These are phyloP conservation scores for Xylaria sp. DNA, from an alignment of 2,329 filamentous ascomycete genomes.

Conservation along the genomic window DNA sequence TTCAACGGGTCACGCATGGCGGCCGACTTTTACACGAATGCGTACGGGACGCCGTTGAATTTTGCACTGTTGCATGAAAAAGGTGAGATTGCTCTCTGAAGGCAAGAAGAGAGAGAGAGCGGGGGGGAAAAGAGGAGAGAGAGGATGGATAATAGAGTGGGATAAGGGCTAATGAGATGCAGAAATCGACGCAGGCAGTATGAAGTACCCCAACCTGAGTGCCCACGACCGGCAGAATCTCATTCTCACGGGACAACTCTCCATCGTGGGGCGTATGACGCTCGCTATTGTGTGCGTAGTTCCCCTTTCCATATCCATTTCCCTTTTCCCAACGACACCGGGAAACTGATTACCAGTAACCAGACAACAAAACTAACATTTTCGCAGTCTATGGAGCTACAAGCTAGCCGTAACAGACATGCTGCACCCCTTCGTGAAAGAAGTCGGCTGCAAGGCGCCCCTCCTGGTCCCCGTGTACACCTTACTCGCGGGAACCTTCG, in stretches of 20 bases:
- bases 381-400: conserved; percentile 18
- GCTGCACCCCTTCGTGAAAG: background rate
- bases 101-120: background rate
- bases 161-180: too few species aligned
- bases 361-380: background rate
- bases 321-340: too few species aligned
- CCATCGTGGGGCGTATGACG: conserved; percentile 7
- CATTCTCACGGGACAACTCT: conserved; percentile 10
- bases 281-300: conserved; percentile 12
- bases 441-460: background rate
- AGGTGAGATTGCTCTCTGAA: background rate
- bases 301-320: too few species aligned
- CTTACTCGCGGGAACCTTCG: conserved; percentile 13
- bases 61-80: background rate
- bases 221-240: background rate
- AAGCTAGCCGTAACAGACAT: conserved; percentile 18
- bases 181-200: too few species aligned
- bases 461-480: conserved; percentile 3
- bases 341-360: too few species aligned
- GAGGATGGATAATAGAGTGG: too few species aligned
- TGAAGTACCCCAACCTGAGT: too few species aligned
- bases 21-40: conserved; percentile 8
- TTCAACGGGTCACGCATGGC: conserved; percentile 10
- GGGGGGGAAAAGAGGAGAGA: too few species aligned
- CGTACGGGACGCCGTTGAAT: conserved; percentile 10